Base-by-base conservation (phyloP, 2,329 filamentous ascomycete genomes). In the Colletotrichum sp. region DNA sequence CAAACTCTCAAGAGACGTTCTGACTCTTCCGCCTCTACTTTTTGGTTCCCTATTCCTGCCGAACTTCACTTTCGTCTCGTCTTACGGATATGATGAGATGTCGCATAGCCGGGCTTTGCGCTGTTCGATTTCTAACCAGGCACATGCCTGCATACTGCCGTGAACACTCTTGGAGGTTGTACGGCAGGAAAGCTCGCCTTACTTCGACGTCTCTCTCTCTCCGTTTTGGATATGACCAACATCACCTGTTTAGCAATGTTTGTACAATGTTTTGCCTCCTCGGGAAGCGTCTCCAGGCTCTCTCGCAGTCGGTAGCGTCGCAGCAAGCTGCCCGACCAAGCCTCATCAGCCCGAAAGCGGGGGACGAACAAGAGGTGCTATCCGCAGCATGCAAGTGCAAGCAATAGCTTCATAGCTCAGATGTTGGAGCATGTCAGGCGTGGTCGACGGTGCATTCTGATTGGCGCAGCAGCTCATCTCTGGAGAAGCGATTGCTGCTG, bases 321-420 rank as follows among this genome's bases (percentile, higher is more conserved):
- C 62, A 72, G 69, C 34, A 71, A 39, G 52, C 52, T 67, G 73
- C 63, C 73, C 73, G 69, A 67, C 36, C 44, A 75, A 75, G 72
- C 72, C 72, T 62, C 62, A 39, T 67, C 72, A 24, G 32, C 59
- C 18, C 62, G 34, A 57, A 32, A 68, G 26, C 21, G 49, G 44
- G 44, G 24, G 21, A 15, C 18, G 32, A 52, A 10, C n/a, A 9
- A 60, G 32, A 52, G 44, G 13, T 52, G 44, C 52, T 36, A 52
- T 60, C 63, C 70, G 52, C 62, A 52, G 52, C 71, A 57, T 28
- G 26, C 44, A 55, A 34, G 10, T 18, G 28, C 32, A 39, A 60
- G 62, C 68, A n/a, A 16, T 34, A 44, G 32, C 52, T 69, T 60
- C 39, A 28, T n/a, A 34, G 36, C 32, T 39, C 63, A 39, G 63